Conservation (phyloP, 73 alveolate genomes). For the Stentor coeruleus region DNA sequence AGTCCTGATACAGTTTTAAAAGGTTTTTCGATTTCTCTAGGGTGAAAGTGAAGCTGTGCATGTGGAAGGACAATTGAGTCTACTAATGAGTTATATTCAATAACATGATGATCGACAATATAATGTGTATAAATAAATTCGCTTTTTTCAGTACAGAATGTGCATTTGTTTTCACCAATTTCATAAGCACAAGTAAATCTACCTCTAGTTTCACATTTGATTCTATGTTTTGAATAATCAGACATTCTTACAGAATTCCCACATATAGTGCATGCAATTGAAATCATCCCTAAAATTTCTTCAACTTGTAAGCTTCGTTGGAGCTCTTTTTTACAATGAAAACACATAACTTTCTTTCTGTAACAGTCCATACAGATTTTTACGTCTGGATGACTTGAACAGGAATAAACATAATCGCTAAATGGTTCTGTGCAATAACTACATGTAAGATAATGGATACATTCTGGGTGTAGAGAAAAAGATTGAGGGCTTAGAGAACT, state of each 20-base stretch:
- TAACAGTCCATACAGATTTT: constrained; percentile 1
- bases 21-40: constrained; percentile 16
- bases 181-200: neutral
- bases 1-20: neutral
- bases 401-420: neutral
- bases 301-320: neutral
- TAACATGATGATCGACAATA: neutral
- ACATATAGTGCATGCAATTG: neutral
- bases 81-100: neutral
- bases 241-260: neutral
- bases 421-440: constrained; percentile 15
- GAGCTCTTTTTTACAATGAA: constrained; percentile 13
- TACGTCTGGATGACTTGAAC: constrained; percentile 5
- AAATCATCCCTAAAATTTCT: constrained; percentile 22
- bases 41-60: constrained; percentile 15
- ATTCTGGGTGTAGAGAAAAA: constrained; percentile 13
- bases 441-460: neutral
- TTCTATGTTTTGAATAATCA: neutral
- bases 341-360: constrained; percentile 8
- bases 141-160: neutral
- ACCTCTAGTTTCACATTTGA: neutral
- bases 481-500: constrained; percentile 19
- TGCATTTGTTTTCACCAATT: constrained; percentile 14
- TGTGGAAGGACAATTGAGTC: constrained; percentile 16
- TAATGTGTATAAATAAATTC: neutral